Base-by-base conservation (phyloP, 208 protist genomes). In the Leishmania braziliensis region DNA sequence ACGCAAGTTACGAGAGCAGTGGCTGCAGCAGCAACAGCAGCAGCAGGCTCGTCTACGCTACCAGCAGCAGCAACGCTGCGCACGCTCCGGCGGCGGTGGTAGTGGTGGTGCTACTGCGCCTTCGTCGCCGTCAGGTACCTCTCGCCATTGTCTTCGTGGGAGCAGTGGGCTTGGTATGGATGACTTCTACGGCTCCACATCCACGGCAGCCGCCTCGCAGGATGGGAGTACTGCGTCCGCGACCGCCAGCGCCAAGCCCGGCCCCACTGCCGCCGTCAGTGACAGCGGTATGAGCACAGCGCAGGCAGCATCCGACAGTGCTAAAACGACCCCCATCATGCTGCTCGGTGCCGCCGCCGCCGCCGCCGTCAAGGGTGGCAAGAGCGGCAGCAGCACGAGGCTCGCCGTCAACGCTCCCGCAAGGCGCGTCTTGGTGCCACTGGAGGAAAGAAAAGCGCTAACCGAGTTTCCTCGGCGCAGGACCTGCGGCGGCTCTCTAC, bases 1-100 rank as follows among this genome's bases (percentile, higher is more conserved):
- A 23, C 79, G 74, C 39, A 56, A 82, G n/a, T 54, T 77, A 8
- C 84, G 74, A 16, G 75, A 84, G 63, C 77, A 62, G 48, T 69
- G 78, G 48, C 56, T 68, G 68, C 69, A 77, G 56, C 68, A 43
- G 39, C 39, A 75, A 4, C 82, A 81, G 69, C 72, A 62, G 26
- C 66, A 81, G 56, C 84, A 72, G 43, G 74, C 74, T 26, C 74
- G 74, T 16, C 74, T 77, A 10, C 74, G 74, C 36, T 36, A 48
- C n/a, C 72, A 77, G 33, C 46, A 75, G 26, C 71, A 78, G 53
- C 68, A 58, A 0, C 81, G 76, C 10, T 16, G 43, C 8, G 33
- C 48, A 26, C 70, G n/a, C 23, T 6, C 48, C 50, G 48, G 43
- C 12, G 23, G 48, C 26, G 71, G 5, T 18, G 29, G 72, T 53